Evolutionary conservation across 208 protist species (phyloP).

Genomic region (Trichomonas tenax): DNA sequence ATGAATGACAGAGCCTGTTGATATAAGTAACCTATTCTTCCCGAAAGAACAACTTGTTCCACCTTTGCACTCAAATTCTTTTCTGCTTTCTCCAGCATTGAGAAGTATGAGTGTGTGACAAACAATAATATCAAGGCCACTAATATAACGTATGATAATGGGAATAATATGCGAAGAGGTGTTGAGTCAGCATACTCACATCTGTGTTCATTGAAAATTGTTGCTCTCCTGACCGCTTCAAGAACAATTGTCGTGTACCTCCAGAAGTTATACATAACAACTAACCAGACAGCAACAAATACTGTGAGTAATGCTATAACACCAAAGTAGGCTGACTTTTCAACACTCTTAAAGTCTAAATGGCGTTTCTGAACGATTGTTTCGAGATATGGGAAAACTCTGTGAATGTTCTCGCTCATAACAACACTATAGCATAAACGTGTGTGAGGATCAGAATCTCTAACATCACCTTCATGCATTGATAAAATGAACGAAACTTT

Average conservation of each 20-base stretch:
- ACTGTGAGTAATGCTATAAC: background rate
- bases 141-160: background rate
- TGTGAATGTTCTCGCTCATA: background rate
- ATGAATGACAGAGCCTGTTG: background rate
- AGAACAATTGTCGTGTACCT: background rate
- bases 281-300: background rate
- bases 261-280: background rate
- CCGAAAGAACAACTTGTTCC: background rate
- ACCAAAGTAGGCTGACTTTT: background rate
- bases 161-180: background rate
- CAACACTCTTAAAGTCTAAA: background rate
- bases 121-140: background rate
- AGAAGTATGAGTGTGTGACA: background rate
- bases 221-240: background rate
- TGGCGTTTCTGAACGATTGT: background rate
- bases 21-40: background rate
- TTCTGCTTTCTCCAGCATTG: background rate
- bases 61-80: background rate
- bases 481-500: background rate
- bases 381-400: background rate
- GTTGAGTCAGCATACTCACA: background rate
- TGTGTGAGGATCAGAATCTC: background rate
- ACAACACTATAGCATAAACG: background rate
- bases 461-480: background rate
- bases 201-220: background rate